Evolutionary conservation across 805 yeast species (phyloP).

Genomic region (Nakazawaea wickerhamii): DNA sequence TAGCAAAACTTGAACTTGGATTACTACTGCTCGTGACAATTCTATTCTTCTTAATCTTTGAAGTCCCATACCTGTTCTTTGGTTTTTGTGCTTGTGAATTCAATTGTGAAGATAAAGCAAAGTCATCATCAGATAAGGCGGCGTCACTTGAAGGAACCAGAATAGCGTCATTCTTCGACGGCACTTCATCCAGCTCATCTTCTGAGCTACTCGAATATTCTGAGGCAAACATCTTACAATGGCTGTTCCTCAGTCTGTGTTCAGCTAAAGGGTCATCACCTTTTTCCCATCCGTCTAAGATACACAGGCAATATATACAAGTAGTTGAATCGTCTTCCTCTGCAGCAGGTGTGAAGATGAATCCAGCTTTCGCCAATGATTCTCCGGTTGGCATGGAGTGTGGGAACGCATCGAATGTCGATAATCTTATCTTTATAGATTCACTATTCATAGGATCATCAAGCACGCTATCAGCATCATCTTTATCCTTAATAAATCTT

Average conservation of each 20-base stretch:
- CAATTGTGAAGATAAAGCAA: slow-evolving; percentile 19
- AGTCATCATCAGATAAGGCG: slow-evolving; percentile 17
- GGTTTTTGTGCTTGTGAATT: not conserved
- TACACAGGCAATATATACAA: slow-evolving; percentile 60
- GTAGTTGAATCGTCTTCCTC: slow-evolving; percentile 48
- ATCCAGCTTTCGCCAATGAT: slow-evolving; percentile 56
- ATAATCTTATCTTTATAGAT: slow-evolving; percentile 28
- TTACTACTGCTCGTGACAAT: slow-evolving; percentile 7
- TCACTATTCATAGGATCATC: slow-evolving; percentile 29
- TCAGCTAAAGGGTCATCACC: slow-evolving; percentile 59
- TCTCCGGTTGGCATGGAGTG: slow-evolving; percentile 36
- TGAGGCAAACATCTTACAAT: slow-evolving; percentile 35
- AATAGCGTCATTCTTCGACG: not conserved
- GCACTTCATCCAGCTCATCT: not conserved
- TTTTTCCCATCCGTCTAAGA: slow-evolving; percentile 67
- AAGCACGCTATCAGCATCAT: slow-evolving; percentile 20
- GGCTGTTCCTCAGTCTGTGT: slow-evolving; percentile 40
- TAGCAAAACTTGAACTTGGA: slow-evolving; percentile 2
- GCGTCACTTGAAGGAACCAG: not conserved
- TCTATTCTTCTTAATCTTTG: slow-evolving; percentile 10
- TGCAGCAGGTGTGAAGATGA: slow-evolving; percentile 48
- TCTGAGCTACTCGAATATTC: not conserved
- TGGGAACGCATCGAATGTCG: slow-evolving; percentile 43
- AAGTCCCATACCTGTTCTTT: slow-evolving; percentile 8
- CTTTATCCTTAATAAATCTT: slow-evolving; percentile 1